Evolutionary conservation across 331 rosid genomes (phyloP).

Genomic region (Cucumis variabilis): DNA sequence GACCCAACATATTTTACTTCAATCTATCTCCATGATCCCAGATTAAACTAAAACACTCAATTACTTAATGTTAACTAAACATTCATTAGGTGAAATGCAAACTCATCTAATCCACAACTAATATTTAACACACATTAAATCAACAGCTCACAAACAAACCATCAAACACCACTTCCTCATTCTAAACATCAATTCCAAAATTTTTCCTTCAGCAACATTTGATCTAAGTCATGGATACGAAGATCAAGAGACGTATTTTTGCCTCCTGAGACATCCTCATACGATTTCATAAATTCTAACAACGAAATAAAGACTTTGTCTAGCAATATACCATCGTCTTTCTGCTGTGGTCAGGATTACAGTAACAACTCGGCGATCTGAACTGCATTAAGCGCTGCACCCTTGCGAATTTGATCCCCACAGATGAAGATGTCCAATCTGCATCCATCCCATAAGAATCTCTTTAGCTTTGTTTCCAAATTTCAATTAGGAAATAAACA

Average conservation of each 20-base stretch:
- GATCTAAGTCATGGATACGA: background rate
- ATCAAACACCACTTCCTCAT: background rate
- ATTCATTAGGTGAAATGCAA: background rate
- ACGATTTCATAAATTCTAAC: background rate
- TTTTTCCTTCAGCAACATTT: slow-evolving; percentile 27
- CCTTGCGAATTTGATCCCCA: slow-evolving; percentile 99
- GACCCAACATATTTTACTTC: too few species aligned
- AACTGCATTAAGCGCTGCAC: slow-evolving; percentile 97
- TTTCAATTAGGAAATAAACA: background rate
- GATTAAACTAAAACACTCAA: too few species aligned
- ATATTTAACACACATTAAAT: background rate
- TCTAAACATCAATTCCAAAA: slow-evolving; percentile 14
- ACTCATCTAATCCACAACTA: background rate
- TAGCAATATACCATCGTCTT: background rate
- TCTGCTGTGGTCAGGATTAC: slow-evolving; percentile 29
- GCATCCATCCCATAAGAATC: background rate
- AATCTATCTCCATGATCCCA: too few species aligned
- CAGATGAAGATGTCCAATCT: slow-evolving; percentile 96
- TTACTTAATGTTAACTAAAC: background rate
- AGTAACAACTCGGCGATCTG: slow-evolving; percentile 98
- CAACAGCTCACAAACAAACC: too few species aligned
- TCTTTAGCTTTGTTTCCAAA: background rate
- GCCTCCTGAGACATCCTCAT: background rate
- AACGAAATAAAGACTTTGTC: background rate
- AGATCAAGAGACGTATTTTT: background rate